Base-by-base conservation (phyloP, 257 asterid species). In the Verbena officinalis region DNA sequence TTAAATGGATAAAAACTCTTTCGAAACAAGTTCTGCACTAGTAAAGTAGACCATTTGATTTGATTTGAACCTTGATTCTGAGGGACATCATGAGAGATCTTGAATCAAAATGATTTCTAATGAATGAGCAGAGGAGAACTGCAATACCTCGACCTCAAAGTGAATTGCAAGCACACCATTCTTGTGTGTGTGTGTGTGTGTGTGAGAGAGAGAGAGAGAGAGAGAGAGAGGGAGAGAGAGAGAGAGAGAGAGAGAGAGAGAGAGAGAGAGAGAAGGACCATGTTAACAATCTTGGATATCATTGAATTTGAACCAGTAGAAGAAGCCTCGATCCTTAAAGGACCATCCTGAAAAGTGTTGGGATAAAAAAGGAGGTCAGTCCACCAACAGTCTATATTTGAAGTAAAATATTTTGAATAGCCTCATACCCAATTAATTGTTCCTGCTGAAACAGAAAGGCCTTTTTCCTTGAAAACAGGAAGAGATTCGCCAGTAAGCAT, bases 401-500 rank as follows among this genome's bases (percentile, higher is more conserved):
- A 45, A 60, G 30, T 21, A 5, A 64, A 48, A 60, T 24, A 49
- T 45, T 43, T 17, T 61, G 60, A 46, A 69, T 38, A 67, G 67
- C 73, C 70, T 66, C 90, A 54, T 86, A 93, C 99, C 99, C 99
- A 93, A 66, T 93, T 93, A 73, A 90, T 80, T 66, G 97, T 93
- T 54, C 98, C 99, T 42, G 99, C 90, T 58, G 98, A 93, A 74
- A 93, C 95, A 59, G 83, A 69, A 64, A 76, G 73, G 43, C 90
- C 95, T 43, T 75, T 90, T 65, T 90, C 97, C 80, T 93, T 90
- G 77, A 93, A 93, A 23, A 93, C 90, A 13, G 97, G 97, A 80
- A 90, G 95, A 70, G 99, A 90, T 86, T 93, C 99, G 69, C 99
- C 97, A 27, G 99, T 90, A 66, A 93, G 97, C 99, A 90, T 93